Base-by-base conservation (phyloP, 805 yeast genomes). In the Babjeviella inositovora region DNA sequence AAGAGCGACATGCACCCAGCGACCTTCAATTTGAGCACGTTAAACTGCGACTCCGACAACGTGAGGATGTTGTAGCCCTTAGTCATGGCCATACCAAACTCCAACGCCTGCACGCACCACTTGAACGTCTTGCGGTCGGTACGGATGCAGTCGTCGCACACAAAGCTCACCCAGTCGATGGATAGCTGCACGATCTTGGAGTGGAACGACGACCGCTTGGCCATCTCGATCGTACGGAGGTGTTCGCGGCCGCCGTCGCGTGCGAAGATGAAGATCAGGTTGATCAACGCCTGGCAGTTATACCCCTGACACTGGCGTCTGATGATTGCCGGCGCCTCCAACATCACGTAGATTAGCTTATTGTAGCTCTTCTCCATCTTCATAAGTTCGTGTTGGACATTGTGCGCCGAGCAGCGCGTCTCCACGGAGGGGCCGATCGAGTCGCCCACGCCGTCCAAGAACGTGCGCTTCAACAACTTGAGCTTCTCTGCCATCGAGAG, bases 51-150 rank as follows among this genome's bases (percentile, higher is more conserved):
- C 31, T 80, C 79, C 27, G 67, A 70, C 26, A 90, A 54, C 0
- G 85, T 76, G 24, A 87, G 51, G 19, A 90, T 84, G 39, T 87
- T 85, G 41, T 77, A 77, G 2, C 95, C 95, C 24, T 75, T 62
- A 0, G 95, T 84, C 67, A 87, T 73, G 34, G 76, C 82, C 93
- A 84, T 82, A 0, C 94, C 92, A 57, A 82, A 87, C 40, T 90
- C 98, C 35, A 90, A 58, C 0, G 98, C 97, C 8, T 80, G 61
- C 13, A 90, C 97, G 46, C 95, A 82, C 95, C 96, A 90, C 36
- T 93, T 59, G 41, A 90, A 90, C 0, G 97, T 87, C 36, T 72
- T 77, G 26, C 76, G 65, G 34, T 87, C 96, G 0, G 93, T 75
- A 1, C 96, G 94, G 9, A 72, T 71, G 51, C 98, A 90, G 39